Evolutionary conservation across 1,284 basidiomycete species (phyloP), one percentile per base, ranked within the genome.

Genomic region (Austroboletus rostrupii): DNA sequence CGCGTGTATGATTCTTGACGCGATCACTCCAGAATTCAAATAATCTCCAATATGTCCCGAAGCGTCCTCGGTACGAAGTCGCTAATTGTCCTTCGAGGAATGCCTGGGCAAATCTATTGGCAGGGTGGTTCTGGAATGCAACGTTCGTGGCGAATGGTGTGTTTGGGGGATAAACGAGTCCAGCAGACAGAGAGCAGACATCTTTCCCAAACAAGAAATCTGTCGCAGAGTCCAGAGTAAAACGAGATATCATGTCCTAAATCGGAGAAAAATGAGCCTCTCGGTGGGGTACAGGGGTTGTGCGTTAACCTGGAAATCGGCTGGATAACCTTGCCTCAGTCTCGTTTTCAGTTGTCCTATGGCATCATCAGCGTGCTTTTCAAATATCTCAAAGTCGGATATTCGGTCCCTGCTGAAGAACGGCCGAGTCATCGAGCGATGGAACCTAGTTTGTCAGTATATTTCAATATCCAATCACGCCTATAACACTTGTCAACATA

Each of bases 341-440:
- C 77, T 70, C 26, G 64, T 52, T 43, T 70, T 73, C 31, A 79
- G 55, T 21, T 72, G 69, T 0, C 48, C 26, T 20, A 81, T 69
- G 4, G 69, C 72, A 29, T 65, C 65, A 4, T 73, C 69, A 1
- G 75, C 66, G 47, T 79, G 74, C 3, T 67, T 70, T 50, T 79
- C 74, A 53, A 81, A 81, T 21, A 76, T 66, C 4, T 80, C 75
- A 51, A 80, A 80, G 58, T 82, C 71, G 47, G 65, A 72, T 43
- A 81, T 75, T 31, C 74, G 68, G 47, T 82, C 78, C 20, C 70
- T 71, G 20, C 64, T 71, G 59, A 82, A 81, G 65, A 80, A 78
- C 1, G 80, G 79, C 2, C 80, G 72, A 0, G 79, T 79, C 61
- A 83, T 79, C 5, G 73, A 71, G 11, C 80, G 75, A 57, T 83